A percentile compares a stretch with the other conserved stretches of the same genome.
phyloP scores from a whole-genome alignment of 768 basidiomycete species.

The Psilocybe cyanescens region DNA sequence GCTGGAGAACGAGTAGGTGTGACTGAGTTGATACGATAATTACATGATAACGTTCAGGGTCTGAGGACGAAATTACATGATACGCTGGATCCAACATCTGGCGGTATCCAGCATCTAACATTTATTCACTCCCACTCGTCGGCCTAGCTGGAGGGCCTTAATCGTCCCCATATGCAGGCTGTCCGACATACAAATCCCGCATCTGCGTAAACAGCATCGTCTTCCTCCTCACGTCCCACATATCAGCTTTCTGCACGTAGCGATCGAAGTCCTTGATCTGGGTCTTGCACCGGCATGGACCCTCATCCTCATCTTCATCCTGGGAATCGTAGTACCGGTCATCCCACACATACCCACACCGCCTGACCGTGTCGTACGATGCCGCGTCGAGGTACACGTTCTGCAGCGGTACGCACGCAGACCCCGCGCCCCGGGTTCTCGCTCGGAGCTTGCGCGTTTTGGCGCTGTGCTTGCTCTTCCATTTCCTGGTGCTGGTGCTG shows the following conservation, averaged over 20 bases:
- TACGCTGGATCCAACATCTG: no score
- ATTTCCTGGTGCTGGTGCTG: background rate
- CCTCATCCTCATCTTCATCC: background rate
- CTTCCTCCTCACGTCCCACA: background rate
- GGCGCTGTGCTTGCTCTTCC: background rate
- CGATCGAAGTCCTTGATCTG: background rate
- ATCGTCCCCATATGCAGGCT: background rate
- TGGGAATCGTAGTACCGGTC: background rate
- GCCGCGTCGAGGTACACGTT: background rate
- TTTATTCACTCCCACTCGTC: no score
- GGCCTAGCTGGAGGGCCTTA: background rate
- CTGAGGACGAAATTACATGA: no score
- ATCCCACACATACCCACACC: background rate
- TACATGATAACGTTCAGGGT: no score
- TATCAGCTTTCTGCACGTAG: background rate
- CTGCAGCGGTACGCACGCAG: background rate
- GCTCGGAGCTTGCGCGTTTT: background rate
- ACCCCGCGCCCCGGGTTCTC: background rate
- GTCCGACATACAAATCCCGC: background rate
- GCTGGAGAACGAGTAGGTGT: no score
- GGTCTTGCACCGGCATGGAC: background rate
- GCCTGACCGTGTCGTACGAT: background rate
- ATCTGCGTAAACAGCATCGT: background rate
- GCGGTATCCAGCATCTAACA: no score
- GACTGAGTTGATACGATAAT: no score